Percentiles rank a stretch among this genome's conserved stretches.
Evolutionary conservation across 371 early-diverging fungal species (phyloP).

Genomic region (Mortierella sp.): DNA sequence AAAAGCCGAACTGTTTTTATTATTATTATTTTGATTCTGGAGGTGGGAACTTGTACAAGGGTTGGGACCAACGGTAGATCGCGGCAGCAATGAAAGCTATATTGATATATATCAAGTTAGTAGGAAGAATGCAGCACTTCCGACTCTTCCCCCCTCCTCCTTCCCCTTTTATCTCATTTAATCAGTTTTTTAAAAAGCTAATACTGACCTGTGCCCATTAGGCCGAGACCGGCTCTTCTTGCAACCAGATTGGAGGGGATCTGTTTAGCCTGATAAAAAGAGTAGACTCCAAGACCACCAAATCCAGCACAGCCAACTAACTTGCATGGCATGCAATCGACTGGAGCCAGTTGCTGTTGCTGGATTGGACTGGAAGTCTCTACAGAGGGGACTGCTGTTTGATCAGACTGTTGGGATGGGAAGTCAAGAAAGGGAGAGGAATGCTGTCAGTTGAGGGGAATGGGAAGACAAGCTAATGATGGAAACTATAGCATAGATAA

Average conservation of each 20-base stretch:
- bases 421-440: not conserved
- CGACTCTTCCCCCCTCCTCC: too few relatives aligned
- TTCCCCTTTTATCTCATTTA: too few relatives aligned
- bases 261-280: constrained; percentile 40
- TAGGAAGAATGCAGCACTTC: too few relatives aligned
- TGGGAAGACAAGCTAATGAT: too few relatives aligned
- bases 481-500: too few relatives aligned
- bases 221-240: constrained; percentile 24
- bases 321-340: constrained; percentile 41
- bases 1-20: too few relatives aligned
- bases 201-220: constrained; percentile 31
- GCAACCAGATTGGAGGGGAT: constrained; percentile 31
- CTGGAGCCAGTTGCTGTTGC: constrained; percentile 15
- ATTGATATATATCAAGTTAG: not conserved
- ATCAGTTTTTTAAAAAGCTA: not conserved
- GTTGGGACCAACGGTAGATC: constrained; percentile 32
- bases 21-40: not conserved
- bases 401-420: not conserved
- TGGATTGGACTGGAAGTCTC: not conserved
- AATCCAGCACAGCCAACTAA: constrained; percentile 39
- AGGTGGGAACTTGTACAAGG: constrained; percentile 11
- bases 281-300: constrained; percentile 41
- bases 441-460: not conserved
- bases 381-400: not conserved
- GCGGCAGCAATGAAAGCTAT: constrained; percentile 39